A percentile compares a stretch with the other conserved stretches of the same genome.
Conservation (phyloP, 2,329 filamentous ascomycete genomes). For the Venturia pyrina region DNA sequence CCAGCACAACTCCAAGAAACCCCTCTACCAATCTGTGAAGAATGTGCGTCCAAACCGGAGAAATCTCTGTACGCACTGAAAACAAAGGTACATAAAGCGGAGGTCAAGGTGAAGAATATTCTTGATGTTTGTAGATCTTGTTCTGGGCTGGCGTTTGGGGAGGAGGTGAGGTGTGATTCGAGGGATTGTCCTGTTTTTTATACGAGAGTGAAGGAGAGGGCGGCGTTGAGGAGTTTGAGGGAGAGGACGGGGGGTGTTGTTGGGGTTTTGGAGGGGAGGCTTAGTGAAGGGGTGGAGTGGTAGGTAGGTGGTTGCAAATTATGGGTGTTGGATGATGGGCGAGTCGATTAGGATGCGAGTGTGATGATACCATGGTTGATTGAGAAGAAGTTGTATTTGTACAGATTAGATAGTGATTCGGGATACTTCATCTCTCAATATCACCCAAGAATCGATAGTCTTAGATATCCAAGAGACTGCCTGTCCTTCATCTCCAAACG, state of each 20-base stretch:
- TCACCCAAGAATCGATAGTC: no score
- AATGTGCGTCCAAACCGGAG: conserved; percentile 46
- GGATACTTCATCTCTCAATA: no score
- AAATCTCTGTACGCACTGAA: conserved; percentile 56
- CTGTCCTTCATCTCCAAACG: no score
- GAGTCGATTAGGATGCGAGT: background rate
- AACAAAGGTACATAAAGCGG: conserved; percentile 49
- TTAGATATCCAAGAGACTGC: no score
- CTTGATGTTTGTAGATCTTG: conserved; percentile 70
- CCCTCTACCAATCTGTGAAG: conserved; percentile 44
- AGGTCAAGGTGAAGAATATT: conserved; percentile 55
- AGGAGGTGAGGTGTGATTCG: conserved; percentile 79
- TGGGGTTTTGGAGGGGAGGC: conserved; percentile 27
- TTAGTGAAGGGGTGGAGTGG: conserved; percentile 18
- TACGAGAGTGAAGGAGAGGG: conserved; percentile 54
- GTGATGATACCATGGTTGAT: background rate
- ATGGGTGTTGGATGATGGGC: background rate
- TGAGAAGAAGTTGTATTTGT: background rate
- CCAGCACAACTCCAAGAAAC: background rate
- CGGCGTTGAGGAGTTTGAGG: conserved; percentile 31
- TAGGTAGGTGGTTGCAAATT: conserved; percentile 13
- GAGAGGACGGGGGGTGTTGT: conserved; percentile 32
- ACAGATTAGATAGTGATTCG: no score
- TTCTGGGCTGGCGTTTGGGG: conserved; percentile 59
- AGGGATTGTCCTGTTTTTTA: conserved; percentile 92